phyloP scores from a whole-genome alignment of 805 yeast species.

The Metschnikowia colocasiae region DNA sequence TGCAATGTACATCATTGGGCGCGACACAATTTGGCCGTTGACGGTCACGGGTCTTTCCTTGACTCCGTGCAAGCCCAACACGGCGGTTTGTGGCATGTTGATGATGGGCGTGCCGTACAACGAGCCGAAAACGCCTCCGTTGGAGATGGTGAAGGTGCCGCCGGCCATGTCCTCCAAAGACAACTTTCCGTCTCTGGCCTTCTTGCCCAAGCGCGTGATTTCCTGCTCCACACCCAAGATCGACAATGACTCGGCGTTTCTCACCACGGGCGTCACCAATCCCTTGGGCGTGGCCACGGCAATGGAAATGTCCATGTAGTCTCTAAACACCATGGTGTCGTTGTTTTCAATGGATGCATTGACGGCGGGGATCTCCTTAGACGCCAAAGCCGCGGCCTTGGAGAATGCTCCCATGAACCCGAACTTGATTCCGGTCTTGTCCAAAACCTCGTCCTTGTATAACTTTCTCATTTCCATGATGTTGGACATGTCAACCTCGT shows the following conservation, averaged over 20 bases:
- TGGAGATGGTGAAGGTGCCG: conserved; percentile 97
- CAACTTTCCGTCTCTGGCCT: conserved; percentile 96
- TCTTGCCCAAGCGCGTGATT: conserved; percentile 73
- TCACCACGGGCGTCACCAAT: conserved; percentile 93
- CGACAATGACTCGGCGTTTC: conserved; percentile 90
- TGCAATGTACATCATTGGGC: conserved; percentile 99
- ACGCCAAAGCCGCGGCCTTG: conserved; percentile 87
- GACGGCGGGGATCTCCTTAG: conserved; percentile 91
- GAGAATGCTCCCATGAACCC: conserved; percentile 99
- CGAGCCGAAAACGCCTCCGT: conserved; percentile 99
- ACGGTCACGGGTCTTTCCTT: conserved; percentile 97
- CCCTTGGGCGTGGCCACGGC: conserved; percentile 99
- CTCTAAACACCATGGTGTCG: conserved; percentile 92
- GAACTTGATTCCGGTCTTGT: conserved; percentile 88
- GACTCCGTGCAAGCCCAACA: conserved; percentile 93
- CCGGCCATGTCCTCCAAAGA: conserved; percentile 98
- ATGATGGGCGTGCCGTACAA: conserved; percentile 97
- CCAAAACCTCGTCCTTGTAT: conserved; percentile 94
- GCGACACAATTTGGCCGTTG: conserved; percentile 89
- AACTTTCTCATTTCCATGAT: conserved; percentile 91
- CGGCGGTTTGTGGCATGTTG: conserved; percentile 98
- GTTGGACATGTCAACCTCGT: conserved; percentile 95
- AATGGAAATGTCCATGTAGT: conserved; percentile 89
- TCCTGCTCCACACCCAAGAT: conserved; percentile 88
- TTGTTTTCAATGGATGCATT: conserved; percentile 92